Evolutionary conservation across 2,329 filamentous ascomycete species (phyloP).

Genomic region (Achaetomium macrosporum): DNA sequence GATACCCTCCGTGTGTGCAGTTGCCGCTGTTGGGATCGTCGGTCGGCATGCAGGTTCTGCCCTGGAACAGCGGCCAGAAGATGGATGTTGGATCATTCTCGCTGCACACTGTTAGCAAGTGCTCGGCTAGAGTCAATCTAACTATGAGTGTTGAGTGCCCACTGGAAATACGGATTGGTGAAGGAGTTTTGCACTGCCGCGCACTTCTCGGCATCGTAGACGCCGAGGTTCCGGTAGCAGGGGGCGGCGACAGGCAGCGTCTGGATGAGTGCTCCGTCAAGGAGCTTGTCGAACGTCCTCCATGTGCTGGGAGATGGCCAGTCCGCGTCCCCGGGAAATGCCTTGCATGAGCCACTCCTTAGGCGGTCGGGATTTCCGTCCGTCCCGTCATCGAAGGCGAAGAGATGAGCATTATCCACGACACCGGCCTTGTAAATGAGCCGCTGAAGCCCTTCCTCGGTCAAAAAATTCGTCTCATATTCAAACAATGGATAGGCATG

Average conservation of each 20-base stretch:
- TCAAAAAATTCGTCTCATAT: too few relatives aligned
- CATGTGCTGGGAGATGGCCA: conserved; percentile 47
- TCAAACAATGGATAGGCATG: too few relatives aligned
- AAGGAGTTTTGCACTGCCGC: conserved; percentile 26
- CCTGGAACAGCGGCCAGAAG: conserved; percentile 28
- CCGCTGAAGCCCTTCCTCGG: too few relatives aligned
- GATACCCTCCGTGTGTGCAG: conserved; percentile 35
- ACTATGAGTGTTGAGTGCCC: not conserved
- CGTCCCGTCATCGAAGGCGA: too few relatives aligned
- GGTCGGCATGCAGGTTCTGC: conserved; percentile 14
- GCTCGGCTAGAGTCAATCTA: conserved; percentile 13
- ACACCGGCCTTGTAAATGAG: too few relatives aligned
- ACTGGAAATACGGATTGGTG: conserved; percentile 9
- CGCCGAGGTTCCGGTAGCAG: conserved; percentile 40
- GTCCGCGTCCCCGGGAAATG: too few relatives aligned
- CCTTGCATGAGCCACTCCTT: too few relatives aligned
- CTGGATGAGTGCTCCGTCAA: conserved; percentile 46
- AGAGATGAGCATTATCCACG: too few relatives aligned
- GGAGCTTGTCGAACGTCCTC: conserved; percentile 44
- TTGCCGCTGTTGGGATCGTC: conserved; percentile 30
- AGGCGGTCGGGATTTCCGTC: too few relatives aligned
- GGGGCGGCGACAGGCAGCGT: conserved; percentile 45
- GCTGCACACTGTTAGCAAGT: not conserved
- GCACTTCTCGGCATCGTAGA: conserved; percentile 41
- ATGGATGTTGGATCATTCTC: conserved; percentile 31